These are phyloP conservation scores for Golubevia pallescens DNA, from an alignment of 1,284 basidiomycete species.

Conservation along the genomic window DNA sequence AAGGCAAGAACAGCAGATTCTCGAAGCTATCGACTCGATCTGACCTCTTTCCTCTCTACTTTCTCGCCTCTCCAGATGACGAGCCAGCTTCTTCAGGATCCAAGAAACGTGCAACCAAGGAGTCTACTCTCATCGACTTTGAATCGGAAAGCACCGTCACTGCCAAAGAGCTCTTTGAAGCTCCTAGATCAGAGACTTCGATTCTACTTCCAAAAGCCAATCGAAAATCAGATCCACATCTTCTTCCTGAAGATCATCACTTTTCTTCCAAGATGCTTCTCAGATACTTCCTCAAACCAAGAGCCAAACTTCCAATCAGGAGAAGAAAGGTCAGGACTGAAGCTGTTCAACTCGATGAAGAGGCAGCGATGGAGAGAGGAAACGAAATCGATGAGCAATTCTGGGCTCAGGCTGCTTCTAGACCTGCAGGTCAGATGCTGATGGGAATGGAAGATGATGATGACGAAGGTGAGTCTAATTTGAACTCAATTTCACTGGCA, in stretches of 20 bases:
- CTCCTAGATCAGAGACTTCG: conserved; percentile 72
- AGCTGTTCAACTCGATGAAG: conserved; percentile 23
- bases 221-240: conserved; percentile 71
- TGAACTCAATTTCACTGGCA: too few relatives aligned
- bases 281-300: conserved; percentile 86
- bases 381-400: conserved; percentile 90
- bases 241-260: conserved; percentile 95
- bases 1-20: too few relatives aligned
- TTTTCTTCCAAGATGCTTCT: conserved; percentile 89
- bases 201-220: conserved; percentile 72
- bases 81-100: too few relatives aligned
- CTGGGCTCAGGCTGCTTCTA: conserved; percentile 89
- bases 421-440: conserved; percentile 72
- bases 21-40: too few relatives aligned
- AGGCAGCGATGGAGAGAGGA: too few relatives aligned
- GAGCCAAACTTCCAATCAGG: conserved; percentile 14
- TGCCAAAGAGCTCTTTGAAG: conserved; percentile 80
- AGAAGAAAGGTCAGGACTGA: too few relatives aligned
- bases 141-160: conserved; percentile 70
- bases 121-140: conserved; percentile 88
- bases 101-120: conserved; percentile 69
- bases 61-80: too few relatives aligned
- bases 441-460: conserved; percentile 70
- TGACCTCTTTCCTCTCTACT: too few relatives aligned
- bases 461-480: conserved; percentile 12